Conservation (phyloP, 2,329 filamentous ascomycete genomes). For the Calonectria pauciramosa region DNA sequence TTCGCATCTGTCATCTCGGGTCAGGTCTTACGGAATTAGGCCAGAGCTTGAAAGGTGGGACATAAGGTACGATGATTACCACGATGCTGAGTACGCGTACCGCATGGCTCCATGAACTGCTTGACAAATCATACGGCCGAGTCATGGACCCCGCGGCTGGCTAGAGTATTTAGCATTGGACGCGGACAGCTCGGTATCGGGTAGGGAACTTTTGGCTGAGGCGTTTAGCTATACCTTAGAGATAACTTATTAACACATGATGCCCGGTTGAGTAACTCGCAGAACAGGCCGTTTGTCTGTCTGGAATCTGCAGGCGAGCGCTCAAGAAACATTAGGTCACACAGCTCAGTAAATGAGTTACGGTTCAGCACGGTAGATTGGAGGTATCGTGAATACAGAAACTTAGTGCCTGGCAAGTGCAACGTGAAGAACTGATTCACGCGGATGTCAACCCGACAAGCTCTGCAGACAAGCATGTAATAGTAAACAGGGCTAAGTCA, state of each 20-base stretch:
- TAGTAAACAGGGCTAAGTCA: background rate
- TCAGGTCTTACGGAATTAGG: background rate
- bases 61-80: background rate
- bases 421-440: background rate
- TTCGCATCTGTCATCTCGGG: conserved; percentile 9
- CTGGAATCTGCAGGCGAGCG: background rate
- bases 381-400: background rate
- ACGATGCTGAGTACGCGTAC: background rate
- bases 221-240: background rate
- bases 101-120: background rate
- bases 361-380: background rate
- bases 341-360: background rate
- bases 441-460: background rate
- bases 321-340: background rate
- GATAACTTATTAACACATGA: background rate
- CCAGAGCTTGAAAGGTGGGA: conserved; percentile 17
- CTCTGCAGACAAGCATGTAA: background rate
- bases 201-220: background rate
- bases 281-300: background rate
- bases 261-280: background rate
- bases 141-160: background rate
- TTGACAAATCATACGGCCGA: background rate
- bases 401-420: background rate
- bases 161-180: background rate
- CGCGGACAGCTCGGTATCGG: background rate